Base-by-base conservation (phyloP, 768 basidiomycete genomes). In the Psilocybe sp. region DNA sequence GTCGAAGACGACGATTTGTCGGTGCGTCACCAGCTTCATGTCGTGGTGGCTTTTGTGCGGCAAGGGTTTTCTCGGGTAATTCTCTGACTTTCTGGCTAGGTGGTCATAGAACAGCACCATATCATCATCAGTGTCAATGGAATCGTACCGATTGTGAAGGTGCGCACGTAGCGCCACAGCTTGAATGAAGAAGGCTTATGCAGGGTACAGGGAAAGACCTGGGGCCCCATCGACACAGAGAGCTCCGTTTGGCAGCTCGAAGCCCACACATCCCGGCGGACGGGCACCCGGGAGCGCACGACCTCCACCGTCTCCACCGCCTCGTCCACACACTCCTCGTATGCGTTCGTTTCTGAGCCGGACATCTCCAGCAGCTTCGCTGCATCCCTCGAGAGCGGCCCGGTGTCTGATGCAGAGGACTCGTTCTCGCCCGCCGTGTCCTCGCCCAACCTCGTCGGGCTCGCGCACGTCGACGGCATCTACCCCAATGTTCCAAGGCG, bases 291-390 rank as follows among this genome's bases (percentile, higher is more conserved):
- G 59, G 87, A 85, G 51, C 83, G 88, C 15, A 91, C 89, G 0
- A 83, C 81, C 5, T 90, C 89, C 8, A 87, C 87, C 1, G 70
- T 83, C 12, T 89, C 88, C 6, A 86, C 86, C 1, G 69, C 83
- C 0, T 28, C 23, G 23, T 90, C 88, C 3, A 87, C 87, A 0
- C 87, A 81, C 23, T 92, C 89, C 15, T 92, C 89, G 0, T 92
- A 83, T 58, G 89, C 89, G 4, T 76, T 89, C 49, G 75, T 92
- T 8, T 90, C 89, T n/a, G 89, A 92, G 57, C 82, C 82, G 2
- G 89, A 92, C 56, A 85, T 91, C 45, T 89, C 89, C 4, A 90
- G 87, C 67, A 88, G 85, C 63, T 90, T 91, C 56, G 87, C 87
- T 1, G 88, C 87, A 5, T 91, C 89, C 23, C 75, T 91, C 3